Evolutionary conservation across 257 asterid species (phyloP).

Genomic region (Ligustrum vulgare): DNA sequence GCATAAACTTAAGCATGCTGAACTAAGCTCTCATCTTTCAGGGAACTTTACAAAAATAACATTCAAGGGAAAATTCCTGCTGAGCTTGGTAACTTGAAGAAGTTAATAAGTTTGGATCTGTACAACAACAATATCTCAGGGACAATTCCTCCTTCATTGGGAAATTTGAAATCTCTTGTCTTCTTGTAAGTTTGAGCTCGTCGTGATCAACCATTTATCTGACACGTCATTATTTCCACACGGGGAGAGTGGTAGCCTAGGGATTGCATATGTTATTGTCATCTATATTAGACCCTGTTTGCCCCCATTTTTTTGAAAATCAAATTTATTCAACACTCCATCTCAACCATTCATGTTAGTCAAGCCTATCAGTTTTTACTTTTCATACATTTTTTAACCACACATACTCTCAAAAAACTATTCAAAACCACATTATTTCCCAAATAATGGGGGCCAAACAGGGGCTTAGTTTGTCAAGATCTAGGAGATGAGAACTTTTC

Average conservation of each 20-base stretch:
- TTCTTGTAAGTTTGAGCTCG: constrained; percentile 57
- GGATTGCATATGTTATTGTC: neutral
- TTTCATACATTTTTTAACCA: too few species aligned
- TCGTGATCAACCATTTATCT: neutral
- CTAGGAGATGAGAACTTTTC: neutral
- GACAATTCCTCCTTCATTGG: constrained; percentile 60
- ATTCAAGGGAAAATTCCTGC: constrained; percentile 67
- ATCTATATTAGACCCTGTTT: too few species aligned
- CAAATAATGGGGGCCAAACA: too few species aligned
- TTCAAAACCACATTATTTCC: too few species aligned
- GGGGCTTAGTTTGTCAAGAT: neutral
- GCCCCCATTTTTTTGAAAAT: too few species aligned
- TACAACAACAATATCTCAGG: constrained; percentile 79
- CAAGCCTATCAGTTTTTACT: too few species aligned
- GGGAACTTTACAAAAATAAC: constrained; percentile 85
- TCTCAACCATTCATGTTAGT: too few species aligned
- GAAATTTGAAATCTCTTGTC: constrained; percentile 66
- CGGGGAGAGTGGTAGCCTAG: neutral
- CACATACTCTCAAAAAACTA: too few species aligned
- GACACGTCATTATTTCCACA: neutral
- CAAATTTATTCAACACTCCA: too few species aligned
- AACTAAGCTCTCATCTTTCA: constrained; percentile 28
- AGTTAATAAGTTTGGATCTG: constrained; percentile 75
- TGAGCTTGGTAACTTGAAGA: constrained; percentile 76
- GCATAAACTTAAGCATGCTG: neutral